Conservation (phyloP, 2,329 filamentous ascomycete genomes). For the Lachnellula cervina region DNA sequence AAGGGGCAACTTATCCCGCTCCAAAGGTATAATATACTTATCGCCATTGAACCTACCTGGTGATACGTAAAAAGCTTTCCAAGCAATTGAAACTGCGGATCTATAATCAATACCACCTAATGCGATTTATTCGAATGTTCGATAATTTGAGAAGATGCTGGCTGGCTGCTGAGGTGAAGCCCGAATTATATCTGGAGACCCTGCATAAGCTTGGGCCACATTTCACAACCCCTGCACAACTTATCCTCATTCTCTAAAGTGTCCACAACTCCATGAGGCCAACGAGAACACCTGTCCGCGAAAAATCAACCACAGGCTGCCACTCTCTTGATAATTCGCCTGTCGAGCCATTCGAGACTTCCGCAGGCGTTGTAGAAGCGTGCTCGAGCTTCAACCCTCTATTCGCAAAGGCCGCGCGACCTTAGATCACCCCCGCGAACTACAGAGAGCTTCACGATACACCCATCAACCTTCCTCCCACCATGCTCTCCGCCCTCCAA, state of each 20-base stretch:
- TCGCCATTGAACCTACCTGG: no score
- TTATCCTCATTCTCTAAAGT: constrained; percentile 11
- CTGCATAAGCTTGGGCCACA: constrained; percentile 2
- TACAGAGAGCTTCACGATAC: background rate
- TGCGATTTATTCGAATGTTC: no score
- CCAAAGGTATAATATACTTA: no score
- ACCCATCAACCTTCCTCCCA: constrained; percentile 2
- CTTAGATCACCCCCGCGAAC: background rate
- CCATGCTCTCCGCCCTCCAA: constrained; percentile 52
- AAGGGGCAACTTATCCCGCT: no score
- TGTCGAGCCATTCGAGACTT: constrained; percentile 1
- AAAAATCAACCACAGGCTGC: constrained; percentile 10
- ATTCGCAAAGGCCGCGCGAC: background rate
- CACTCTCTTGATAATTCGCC: background rate
- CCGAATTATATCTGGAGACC: background rate
- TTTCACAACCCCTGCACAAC: constrained; percentile 9
- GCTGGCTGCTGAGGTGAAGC: no score
- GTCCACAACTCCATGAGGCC: constrained; percentile 21
- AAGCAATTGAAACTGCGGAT: no score
- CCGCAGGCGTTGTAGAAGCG: no score
- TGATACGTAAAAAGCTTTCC: no score
- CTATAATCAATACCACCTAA: no score
- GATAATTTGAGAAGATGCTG: no score
- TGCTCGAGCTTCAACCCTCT: no score
- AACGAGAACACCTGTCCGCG: constrained; percentile 13